Evolutionary conservation across 2,329 filamentous ascomycete species (phyloP), one percentile per base, ranked within the genome.

Genomic region (Colletotrichum caudatum): DNA sequence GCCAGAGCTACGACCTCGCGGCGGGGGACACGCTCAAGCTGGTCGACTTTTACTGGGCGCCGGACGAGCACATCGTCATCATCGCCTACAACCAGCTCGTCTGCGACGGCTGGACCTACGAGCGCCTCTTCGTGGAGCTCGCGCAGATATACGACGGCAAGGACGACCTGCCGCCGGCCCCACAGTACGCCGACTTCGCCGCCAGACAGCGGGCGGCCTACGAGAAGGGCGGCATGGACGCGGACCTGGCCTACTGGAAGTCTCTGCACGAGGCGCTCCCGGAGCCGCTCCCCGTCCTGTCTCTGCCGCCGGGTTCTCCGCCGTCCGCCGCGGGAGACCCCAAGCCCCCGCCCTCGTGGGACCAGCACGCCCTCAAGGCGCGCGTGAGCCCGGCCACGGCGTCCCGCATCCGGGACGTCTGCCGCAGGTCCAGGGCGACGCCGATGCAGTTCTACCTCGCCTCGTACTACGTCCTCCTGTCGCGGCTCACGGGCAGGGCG

Each of bases 391-490:
- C 62, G 26, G 14, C 56, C 23, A 9, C 35, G 8, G 51, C 62
- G 5, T 56, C 33, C 41, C 63, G 58, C 26, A 66, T 66, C 64
- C 59, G 59, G 6, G 44, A 66, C 35, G 16, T 33, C 44, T 51
- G 39, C 56, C 29, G n/a, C 16, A 44, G 35, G 48, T 48, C 44
- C 9, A 41, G 37, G 33, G 16, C 37, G 3, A 78, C 78, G 0
- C 69, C 77, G 0, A 87, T 87, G 74, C 84, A 88, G 61, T 80
- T 87, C 71, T 83, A 84, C 72, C 76, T 88, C 4, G 80, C 84
- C 0, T 77, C 78, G 0, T 81, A 85, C 29, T 37, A 20, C 51
- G 53, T 51, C 6, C 20, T 57, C 3, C 12, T 63, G 39, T n/a
- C 60, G 44, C 12, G 26, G 1, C n/a, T 53, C 1, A 54, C 53